Conservation (phyloP, 225 moss, liverwort and hornwort species). For the Physcomitrium patens region DNA sequence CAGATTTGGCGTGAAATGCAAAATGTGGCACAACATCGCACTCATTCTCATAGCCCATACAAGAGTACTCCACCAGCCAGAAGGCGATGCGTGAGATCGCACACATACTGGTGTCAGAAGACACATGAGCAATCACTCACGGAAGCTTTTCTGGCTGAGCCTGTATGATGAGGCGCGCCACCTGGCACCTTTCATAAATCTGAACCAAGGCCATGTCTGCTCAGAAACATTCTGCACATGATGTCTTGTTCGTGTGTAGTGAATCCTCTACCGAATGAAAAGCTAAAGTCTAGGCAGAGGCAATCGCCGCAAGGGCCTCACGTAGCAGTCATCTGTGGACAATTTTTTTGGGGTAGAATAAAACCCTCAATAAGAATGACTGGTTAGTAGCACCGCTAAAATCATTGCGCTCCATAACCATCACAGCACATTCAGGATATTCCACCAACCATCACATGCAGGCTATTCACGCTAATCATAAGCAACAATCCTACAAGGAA, state of each 20-base stretch:
- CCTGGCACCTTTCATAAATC: slow-evolving; percentile 98
- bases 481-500: slow-evolving; percentile 61
- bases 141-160: slow-evolving; percentile 86
- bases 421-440: slow-evolving; percentile 82
- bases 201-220: slow-evolving; percentile 97
- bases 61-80: slow-evolving; percentile 85
- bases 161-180: slow-evolving; percentile 94
- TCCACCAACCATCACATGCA: slow-evolving; percentile 73
- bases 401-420: slow-evolving; percentile 89
- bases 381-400: slow-evolving; percentile 82
- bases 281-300: slow-evolving; percentile 97
- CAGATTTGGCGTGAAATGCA: slow-evolving; percentile 65
- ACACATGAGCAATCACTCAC: slow-evolving; percentile 98
- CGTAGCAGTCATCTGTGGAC: slow-evolving; percentile 98
- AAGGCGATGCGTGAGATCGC: slow-evolving; percentile 94
- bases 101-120: slow-evolving; percentile 90
- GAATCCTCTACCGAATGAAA: slow-evolving; percentile 97
- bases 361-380: slow-evolving; percentile 99
- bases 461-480: slow-evolving; percentile 69
- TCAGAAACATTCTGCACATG: slow-evolving; percentile 91
- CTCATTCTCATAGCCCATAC: slow-evolving; percentile 69
- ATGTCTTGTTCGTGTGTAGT: slow-evolving; percentile 87
- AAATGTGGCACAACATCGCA: slow-evolving; percentile 81
- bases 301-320: slow-evolving; percentile 91
- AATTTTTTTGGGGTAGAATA: slow-evolving; percentile 91